Base-by-base conservation (phyloP, 140 eudicot genomes). In the Cichorium intybus region DNA sequence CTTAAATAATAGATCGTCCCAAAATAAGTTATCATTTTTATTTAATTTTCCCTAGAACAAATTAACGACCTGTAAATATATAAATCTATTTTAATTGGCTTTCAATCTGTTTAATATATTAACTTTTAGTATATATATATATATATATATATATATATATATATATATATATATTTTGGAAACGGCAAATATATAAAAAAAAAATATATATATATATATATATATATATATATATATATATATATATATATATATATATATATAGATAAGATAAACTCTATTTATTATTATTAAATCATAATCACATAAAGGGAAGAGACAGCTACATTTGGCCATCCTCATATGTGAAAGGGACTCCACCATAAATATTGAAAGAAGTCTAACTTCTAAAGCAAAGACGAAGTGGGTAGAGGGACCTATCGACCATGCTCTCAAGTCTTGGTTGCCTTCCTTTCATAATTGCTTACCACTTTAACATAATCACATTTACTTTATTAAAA, bases 391-490 rank as follows among this genome's bases (percentile, higher is more conserved):
- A 74, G 79, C 79, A 74, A 74, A 65, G 76, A 52, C 46, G 31
- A 73, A 73, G 78, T 64, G 78, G 73, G 73, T 34, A 33, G 72
- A 73, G 78, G 78, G 78, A 48, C 78, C 79, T 72, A 72, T 72
- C 77, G 39, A 18, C 77, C 68, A 65, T 74, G 56, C 68, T 48
- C 79, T 74, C 68, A 49, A 74, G n/a, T n/a, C n/a, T n/a, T n/a
- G n/a, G n/a, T 64, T 47, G 68, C 33, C 72, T 55, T 46, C 48
- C 74, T 73, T 74, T 56, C 68, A 74, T 74, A 23, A 74, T 66
- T 58, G 57, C 73, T 73, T 57, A 23, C 79, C 67, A 73, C 73
- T 65, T 56, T 57, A 64, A 56, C 68, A n/a, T 23, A 64, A 73
- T 49, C 26, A 73, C 23, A 20, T 10, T 23, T 58, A 1, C 49